A percentile compares a stretch with the other conserved stretches of the same genome.
phyloP scores from a whole-genome alignment of 345 rosid genomes.

The Melaleuca quinquenervia region DNA sequence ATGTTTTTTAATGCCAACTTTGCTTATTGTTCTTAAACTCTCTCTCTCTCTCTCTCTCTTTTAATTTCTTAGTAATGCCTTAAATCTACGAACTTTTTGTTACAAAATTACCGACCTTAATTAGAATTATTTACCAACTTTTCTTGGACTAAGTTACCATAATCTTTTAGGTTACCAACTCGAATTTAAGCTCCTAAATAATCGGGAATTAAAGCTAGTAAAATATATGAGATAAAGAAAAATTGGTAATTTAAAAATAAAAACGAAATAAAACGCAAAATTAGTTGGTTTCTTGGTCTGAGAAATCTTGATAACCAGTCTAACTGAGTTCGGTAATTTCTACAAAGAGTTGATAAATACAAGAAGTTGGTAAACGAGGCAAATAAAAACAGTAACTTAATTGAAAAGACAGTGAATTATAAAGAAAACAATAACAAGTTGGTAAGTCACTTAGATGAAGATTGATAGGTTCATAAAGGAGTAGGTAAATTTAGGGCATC shows the following conservation, averaged over 20 bases:
- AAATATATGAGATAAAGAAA: background rate
- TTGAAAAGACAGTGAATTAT: background rate
- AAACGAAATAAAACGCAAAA: too few species aligned
- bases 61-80: background rate
- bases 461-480: background rate
- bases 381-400: background rate
- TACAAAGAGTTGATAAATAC: too few species aligned
- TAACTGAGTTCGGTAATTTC: background rate
- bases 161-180: background rate
- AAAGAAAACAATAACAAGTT: background rate
- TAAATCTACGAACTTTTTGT: too few species aligned
- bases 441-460: background rate
- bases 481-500: background rate
- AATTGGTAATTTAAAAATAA: too few species aligned
- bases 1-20: background rate
- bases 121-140: background rate
- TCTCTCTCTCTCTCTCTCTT: too few species aligned
- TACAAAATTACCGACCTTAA: background rate
- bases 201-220: background rate
- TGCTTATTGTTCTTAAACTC: background rate
- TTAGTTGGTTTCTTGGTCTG: background rate
- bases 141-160: background rate
- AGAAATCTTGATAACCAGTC: background rate
- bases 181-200: background rate
- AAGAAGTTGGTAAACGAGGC: background rate